Conservation (phyloP, 306 rosid genomes). For the Malus fusca region DNA sequence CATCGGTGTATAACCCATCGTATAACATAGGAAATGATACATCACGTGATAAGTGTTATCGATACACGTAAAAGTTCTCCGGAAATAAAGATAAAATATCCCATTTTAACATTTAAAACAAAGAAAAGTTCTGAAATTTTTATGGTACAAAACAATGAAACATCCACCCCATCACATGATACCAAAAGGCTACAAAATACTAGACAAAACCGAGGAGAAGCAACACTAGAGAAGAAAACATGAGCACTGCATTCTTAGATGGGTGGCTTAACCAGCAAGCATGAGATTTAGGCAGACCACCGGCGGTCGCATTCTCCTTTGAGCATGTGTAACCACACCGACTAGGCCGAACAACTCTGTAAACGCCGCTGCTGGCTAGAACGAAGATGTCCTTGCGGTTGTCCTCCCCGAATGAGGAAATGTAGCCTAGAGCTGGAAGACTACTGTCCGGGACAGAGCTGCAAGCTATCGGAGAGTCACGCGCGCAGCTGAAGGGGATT, state of each 20-base stretch:
- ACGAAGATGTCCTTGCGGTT: conserved; percentile 59
- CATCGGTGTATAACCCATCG: too few relatives aligned
- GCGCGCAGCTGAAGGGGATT: conserved; percentile 62
- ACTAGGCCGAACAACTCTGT: conserved; percentile 67
- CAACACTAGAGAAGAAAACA: conserved; percentile 18
- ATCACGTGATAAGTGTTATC: too few relatives aligned
- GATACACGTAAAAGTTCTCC: not conserved
- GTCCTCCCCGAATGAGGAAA: conserved; percentile 76
- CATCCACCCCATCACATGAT: not conserved
- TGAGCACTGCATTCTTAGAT: conserved; percentile 1
- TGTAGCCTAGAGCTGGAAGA: conserved; percentile 56
- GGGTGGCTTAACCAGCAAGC: conserved; percentile 25
- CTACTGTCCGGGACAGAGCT: conserved; percentile 40
- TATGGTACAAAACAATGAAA: conserved; percentile 8
- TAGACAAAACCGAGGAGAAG: conserved; percentile 21
- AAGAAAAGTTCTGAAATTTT: not conserved
- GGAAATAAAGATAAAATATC: not conserved
- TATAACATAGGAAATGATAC: not conserved
- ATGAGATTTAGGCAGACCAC: conserved; percentile 19
- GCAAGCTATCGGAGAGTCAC: conserved; percentile 60
- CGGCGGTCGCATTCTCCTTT: conserved; percentile 47
- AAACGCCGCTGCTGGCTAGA: conserved; percentile 66
- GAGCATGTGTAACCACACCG: conserved; percentile 67
- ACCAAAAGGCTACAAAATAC: not conserved
- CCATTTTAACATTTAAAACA: not conserved